Base-by-base conservation (phyloP, 257 asterid species). In the Scutellaria barbata region DNA sequence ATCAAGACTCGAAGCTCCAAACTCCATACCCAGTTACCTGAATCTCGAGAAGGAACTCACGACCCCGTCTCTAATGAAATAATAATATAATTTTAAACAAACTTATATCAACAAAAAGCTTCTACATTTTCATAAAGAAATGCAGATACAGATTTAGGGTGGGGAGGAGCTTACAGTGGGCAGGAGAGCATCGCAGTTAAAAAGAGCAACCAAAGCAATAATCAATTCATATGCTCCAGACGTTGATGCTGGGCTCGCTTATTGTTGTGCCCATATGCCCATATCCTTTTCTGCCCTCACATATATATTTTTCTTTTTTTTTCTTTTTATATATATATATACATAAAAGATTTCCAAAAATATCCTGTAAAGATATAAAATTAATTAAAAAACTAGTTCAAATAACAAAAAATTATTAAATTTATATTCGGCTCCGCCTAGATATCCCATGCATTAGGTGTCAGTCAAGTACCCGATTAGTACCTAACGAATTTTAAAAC, bases 101-200 rank as follows among this genome's bases (percentile, higher is more conserved):
- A 14, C 9, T 25, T 67, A 46, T 22, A 59, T 10, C 40, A 46
- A 67, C 6, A 13, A 25, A 20, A 62, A 16, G 8, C 51, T 62
- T 42, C 20, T 14, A 62, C 8, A 18, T 16, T 35, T 59, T 42
- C 13, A 17, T 68, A 39, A 10, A 16, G 3, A 2, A 52, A 48
- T 8, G 37, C 18, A 16, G 0, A 41, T 10, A 12, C 37, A 7
- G 59, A 6, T 63, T 46, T 45, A 37, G 20, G 14, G 52, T 16
- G 33, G 37, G 16, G 11, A 18, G n/a, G 63, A 70, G 81, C 89
- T 81, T 81, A 88, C 92, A 77, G 46, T 54, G 82, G 79, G 69
- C 74, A 75, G 58, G 79, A 79, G 76, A 88, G 79, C 87, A 83
- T 77, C 71, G 83, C 85, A 62, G 75, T 64, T 45, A 65, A 9